Evolutionary conservation across 805 yeast genomes (phyloP).

Genomic region (Candida lessepsii): DNA sequence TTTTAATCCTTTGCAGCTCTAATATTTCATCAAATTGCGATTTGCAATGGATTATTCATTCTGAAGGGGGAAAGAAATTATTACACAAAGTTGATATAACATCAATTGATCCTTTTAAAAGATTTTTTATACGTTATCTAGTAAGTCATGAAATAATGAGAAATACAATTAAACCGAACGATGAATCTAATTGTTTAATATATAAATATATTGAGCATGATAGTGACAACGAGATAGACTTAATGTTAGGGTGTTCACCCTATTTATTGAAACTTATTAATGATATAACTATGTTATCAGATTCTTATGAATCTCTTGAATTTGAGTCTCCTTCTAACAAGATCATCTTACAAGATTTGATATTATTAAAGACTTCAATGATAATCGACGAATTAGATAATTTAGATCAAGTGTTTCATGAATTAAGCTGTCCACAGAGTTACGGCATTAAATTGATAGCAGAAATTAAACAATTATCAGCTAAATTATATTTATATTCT

Average conservation of each 20-base stretch:
- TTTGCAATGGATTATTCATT: constrained; percentile 35
- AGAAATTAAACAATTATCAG: constrained; percentile 37
- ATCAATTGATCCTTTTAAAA: constrained; percentile 25
- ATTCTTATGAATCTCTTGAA: constrained; percentile 31
- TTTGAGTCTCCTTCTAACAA: constrained; percentile 17
- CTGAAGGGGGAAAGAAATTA: constrained; percentile 38
- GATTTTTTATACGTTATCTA: constrained; percentile 38
- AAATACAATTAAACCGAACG: constrained; percentile 31
- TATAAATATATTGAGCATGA: constrained; percentile 29
- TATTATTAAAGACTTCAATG: constrained; percentile 23
- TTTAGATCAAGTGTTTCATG: constrained; percentile 15
- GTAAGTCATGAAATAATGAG: constrained; percentile 45
- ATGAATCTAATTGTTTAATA: constrained; percentile 26
- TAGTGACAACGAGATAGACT: constrained; percentile 33
- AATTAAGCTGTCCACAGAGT: neutral
- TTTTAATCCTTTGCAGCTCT: constrained; percentile 38
- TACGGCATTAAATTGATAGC: constrained; percentile 22
- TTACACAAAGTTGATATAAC: neutral
- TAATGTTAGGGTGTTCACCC: constrained; percentile 42
- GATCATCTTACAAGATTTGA: constrained; percentile 24
- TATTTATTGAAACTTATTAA: constrained; percentile 35
- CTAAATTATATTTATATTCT: constrained; percentile 35
- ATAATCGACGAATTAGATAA: constrained; percentile 17
- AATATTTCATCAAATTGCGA: constrained; percentile 44
- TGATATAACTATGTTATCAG: constrained; percentile 35